Conservation (phyloP, 2,329 filamentous ascomycete genomes). For the Calonectria montana region DNA sequence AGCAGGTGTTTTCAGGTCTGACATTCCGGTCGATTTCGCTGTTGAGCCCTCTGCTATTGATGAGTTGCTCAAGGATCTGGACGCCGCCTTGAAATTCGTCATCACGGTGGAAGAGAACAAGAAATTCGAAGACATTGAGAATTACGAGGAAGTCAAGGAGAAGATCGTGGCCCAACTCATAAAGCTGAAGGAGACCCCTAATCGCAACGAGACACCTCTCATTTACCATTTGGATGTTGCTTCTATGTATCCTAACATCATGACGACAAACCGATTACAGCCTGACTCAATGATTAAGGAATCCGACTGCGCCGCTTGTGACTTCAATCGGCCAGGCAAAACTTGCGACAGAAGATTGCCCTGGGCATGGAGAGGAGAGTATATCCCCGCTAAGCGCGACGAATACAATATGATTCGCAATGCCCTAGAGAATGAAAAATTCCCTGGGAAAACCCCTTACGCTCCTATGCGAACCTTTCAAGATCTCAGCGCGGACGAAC, state of each 20-base stretch:
- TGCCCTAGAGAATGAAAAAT: constrained; percentile 90
- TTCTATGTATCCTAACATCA: constrained; percentile 99
- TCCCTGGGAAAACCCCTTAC: constrained; percentile 82
- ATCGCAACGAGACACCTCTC: constrained; percentile 84
- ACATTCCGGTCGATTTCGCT: constrained; percentile 94
- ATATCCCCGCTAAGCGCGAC: constrained; percentile 92
- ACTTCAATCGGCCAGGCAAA: constrained; percentile 97
- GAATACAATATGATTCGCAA: constrained; percentile 99
- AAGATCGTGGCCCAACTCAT: constrained; percentile 81
- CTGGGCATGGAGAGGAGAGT: constrained; percentile 99
- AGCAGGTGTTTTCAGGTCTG: constrained; percentile 93
- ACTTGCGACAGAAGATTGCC: constrained; percentile 95
- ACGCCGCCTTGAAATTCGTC: constrained; percentile 89
- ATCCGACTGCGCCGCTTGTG: constrained; percentile 94
- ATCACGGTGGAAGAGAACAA: constrained; percentile 88
- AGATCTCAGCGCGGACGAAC: constrained; percentile 84
- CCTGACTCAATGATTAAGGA: constrained; percentile 99
- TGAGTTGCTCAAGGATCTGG: constrained; percentile 86
- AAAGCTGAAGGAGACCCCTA: constrained; percentile 83
- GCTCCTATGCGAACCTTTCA: constrained; percentile 80
- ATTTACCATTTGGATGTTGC: constrained; percentile 99
- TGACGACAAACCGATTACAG: constrained; percentile 98
- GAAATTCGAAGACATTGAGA: constrained; percentile 79
- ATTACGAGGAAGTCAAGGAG: constrained; percentile 85
- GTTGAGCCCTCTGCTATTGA: constrained; percentile 92